Percentiles rank a stretch among this genome's conserved stretches.
phyloP scores from a whole-genome alignment of 2,329 filamentous ascomycete genomes.

The Sporothrix pseudoabietina region DNA sequence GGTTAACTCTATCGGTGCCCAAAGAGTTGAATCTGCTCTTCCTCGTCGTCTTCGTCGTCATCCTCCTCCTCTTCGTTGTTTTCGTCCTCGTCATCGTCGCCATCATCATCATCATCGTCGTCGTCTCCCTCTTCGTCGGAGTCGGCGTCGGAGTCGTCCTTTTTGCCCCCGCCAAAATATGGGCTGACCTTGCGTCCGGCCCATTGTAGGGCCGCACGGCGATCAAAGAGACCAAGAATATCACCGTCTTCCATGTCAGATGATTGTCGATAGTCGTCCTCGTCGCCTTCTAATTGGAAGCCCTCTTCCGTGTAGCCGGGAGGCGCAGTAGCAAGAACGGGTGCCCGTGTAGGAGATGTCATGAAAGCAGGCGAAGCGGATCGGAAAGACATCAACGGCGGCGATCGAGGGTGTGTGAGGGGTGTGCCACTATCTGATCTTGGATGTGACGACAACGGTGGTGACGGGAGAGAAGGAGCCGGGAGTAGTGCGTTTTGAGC shows the following conservation, averaged over 20 bases:
- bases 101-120: constrained; percentile 48
- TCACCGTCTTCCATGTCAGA: constrained; percentile 48
- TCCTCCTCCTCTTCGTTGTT: constrained; percentile 52
- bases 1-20: constrained; percentile 48
- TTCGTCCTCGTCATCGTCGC: constrained; percentile 53
- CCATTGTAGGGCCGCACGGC: constrained; percentile 40
- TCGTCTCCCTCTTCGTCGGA: constrained; percentile 52
- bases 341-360: constrained; percentile 26
- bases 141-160: constrained; percentile 50
- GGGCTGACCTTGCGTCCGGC: constrained; percentile 45
- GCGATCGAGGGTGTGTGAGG: constrained; percentile 9
- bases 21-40: constrained; percentile 55
- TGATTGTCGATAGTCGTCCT: constrained; percentile 42
- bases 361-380: constrained; percentile 43
- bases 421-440: constrained; percentile 15
- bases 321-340: constrained; percentile 30
- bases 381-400: constrained; percentile 44
- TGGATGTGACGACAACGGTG: constrained; percentile 5
- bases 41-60: constrained; percentile 45
- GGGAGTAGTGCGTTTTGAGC: neutral
- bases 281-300: constrained; percentile 43
- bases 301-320: constrained; percentile 32
- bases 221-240: constrained; percentile 59
- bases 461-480: constrained; percentile 6
- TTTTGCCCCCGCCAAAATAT: constrained; percentile 48